A percentile compares a stretch with the other conserved stretches of the same genome.
phyloP scores from a whole-genome alignment of 768 basidiomycete species.

The Sistotremastrum niveocremeum region DNA sequence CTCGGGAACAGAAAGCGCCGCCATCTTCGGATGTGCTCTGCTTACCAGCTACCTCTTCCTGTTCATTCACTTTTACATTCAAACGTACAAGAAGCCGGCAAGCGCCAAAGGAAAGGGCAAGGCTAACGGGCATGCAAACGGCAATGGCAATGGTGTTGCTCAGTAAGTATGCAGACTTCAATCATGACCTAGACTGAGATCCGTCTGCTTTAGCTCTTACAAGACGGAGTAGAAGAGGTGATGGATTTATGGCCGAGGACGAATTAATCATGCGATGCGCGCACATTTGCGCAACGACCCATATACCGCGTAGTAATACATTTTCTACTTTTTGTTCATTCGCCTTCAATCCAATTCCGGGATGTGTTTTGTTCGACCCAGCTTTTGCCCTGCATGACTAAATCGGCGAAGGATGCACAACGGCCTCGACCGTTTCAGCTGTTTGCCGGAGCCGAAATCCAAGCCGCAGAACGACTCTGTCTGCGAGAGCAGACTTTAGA shows the following conservation, averaged over 20 bases:
- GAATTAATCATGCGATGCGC: too few relatives aligned
- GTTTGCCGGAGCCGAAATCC: too few relatives aligned
- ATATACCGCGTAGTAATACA: too few relatives aligned
- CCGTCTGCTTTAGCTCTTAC: not conserved
- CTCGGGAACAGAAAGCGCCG: slow-evolving; percentile 79
- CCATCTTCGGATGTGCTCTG: slow-evolving; percentile 77
- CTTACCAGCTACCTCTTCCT: slow-evolving; percentile 85
- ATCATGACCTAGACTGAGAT: not conserved
- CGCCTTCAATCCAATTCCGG: too few relatives aligned
- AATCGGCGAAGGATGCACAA: too few relatives aligned
- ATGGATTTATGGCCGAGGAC: not conserved
- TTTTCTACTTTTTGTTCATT: too few relatives aligned
- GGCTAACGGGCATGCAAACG: slow-evolving; percentile 22
- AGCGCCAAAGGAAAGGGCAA: slow-evolving; percentile 7
- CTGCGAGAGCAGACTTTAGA: too few relatives aligned
- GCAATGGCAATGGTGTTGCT: slow-evolving; percentile 36
- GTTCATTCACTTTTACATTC: slow-evolving; percentile 91
- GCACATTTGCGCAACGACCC: too few relatives aligned
- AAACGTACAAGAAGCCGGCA: slow-evolving; percentile 62
- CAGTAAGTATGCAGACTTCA: slow-evolving; percentile 7
- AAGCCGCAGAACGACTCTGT: too few relatives aligned
- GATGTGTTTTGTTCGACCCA: too few relatives aligned
- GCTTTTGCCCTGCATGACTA: too few relatives aligned
- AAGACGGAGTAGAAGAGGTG: not conserved
- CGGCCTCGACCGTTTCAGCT: too few relatives aligned